phyloP scores from a whole-genome alignment of 2,329 filamentous ascomycete species.

The Cercospora sp. region DNA sequence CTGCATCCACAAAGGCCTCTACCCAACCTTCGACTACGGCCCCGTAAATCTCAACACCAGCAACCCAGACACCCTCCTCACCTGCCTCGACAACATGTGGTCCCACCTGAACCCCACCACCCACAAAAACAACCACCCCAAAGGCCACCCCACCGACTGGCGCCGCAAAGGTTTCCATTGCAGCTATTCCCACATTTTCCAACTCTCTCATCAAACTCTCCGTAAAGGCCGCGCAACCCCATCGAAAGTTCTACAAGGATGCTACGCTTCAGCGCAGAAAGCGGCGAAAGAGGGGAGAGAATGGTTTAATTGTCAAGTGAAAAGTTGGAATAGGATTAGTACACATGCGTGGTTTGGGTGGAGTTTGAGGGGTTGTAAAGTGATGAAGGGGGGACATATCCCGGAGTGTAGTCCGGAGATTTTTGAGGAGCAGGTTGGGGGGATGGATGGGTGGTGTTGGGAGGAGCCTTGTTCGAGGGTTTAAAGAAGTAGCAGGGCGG shows the following conservation, averaged over 20 bases:
- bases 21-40: neutral
- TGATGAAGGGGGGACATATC: neutral
- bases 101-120: neutral
- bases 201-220: neutral
- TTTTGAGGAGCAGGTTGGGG: neutral
- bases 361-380: neutral
- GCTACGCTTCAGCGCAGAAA: neutral
- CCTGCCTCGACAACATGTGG: neutral
- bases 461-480: neutral
- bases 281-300: neutral
- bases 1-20: neutral
- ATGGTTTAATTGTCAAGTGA: neutral
- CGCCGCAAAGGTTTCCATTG: neutral
- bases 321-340: neutral
- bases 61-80: neutral
- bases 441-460: neutral
- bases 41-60: neutral
- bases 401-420: neutral
- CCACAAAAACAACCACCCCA: neutral
- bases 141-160: neutral
- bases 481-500: neutral
- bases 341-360: neutral
- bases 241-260: neutral
- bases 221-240: neutral
- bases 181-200: neutral